Conservation (phyloP, 495 filamentous ascomycete genomes). For the Lepidopterella palustris region DNA sequence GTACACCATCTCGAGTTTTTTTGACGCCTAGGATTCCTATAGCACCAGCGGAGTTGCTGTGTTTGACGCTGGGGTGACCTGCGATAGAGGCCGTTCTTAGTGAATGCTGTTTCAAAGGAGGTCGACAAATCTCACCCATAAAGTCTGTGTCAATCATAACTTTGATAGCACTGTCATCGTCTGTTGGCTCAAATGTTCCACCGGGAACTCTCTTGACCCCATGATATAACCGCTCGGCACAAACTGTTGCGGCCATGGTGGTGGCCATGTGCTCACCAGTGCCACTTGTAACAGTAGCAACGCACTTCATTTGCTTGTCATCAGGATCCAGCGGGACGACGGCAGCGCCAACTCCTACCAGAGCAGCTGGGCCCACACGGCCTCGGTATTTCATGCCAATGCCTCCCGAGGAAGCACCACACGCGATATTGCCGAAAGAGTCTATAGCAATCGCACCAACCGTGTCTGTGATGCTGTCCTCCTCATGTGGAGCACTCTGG, state of each 20-base stretch:
- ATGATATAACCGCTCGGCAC: slow-evolving; percentile 69
- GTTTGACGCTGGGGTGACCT: slow-evolving; percentile 67
- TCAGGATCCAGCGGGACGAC: slow-evolving; percentile 65
- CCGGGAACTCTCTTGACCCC: slow-evolving; percentile 50
- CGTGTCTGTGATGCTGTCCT: slow-evolving; percentile 73
- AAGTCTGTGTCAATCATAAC: slow-evolving; percentile 73
- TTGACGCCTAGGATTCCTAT: slow-evolving; percentile 83
- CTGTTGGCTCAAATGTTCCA: slow-evolving; percentile 55
- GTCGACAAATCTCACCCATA: slow-evolving; percentile 47
- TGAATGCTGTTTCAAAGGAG: neutral
- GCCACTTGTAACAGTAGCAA: slow-evolving; percentile 80
- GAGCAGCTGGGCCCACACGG: slow-evolving; percentile 81
- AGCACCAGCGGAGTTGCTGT: slow-evolving; percentile 64
- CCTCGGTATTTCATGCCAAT: slow-evolving; percentile 97
- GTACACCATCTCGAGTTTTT: slow-evolving; percentile 61
- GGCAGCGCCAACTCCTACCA: slow-evolving; percentile 83
- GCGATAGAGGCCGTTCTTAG: neutral
- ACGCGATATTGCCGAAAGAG: slow-evolving; percentile 75
- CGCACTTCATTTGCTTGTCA: slow-evolving; percentile 53
- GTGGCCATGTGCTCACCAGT: slow-evolving; percentile 98
- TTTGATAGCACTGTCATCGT: slow-evolving; percentile 66
- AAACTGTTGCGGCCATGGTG: slow-evolving; percentile 71
- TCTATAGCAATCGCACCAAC: slow-evolving; percentile 94
- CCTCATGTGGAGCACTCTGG: neutral
- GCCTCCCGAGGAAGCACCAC: slow-evolving; percentile 96